Evolutionary conservation across 2,329 filamentous ascomycete species (phyloP).

Genomic region (Fusarium pininemorale): DNA sequence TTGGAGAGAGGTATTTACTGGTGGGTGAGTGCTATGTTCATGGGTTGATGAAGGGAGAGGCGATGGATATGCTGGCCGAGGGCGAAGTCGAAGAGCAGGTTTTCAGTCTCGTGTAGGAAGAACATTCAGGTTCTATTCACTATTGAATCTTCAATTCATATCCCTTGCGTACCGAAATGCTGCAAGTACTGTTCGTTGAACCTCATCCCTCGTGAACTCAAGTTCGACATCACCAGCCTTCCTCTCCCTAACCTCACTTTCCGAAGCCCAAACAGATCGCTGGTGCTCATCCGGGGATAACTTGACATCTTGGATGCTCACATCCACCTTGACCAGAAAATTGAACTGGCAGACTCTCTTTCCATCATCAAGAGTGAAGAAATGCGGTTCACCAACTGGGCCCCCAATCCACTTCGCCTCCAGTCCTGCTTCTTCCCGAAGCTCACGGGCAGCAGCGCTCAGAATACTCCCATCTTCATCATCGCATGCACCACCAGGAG

Average conservation of each 20-base stretch:
- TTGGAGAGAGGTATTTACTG: too few relatives aligned
- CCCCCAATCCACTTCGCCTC: neutral
- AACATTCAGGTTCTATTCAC: neutral
- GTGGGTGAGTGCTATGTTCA: too few relatives aligned
- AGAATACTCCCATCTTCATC: neutral
- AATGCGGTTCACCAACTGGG: neutral
- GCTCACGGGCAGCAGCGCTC: neutral
- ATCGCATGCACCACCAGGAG: neutral
- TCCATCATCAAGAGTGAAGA: neutral
- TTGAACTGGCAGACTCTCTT: neutral
- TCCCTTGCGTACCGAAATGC: neutral
- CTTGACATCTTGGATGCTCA: neutral
- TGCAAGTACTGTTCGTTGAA: neutral
- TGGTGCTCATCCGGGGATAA: neutral
- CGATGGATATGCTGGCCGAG: fast-evolving
- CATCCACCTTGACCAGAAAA: neutral
- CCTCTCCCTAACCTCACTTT: neutral
- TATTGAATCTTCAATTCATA: too few relatives aligned
- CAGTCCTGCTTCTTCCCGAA: neutral
- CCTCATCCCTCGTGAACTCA: neutral
- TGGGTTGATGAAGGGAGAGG: too few relatives aligned
- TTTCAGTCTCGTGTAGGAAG: neutral
- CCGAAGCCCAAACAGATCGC: neutral
- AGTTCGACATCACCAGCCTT: neutral
- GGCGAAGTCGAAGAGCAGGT: too few relatives aligned